These are phyloP conservation scores for Botrytis paeoniae DNA, from an alignment of 2,329 filamentous ascomycete species.

Conservation along the genomic window DNA sequence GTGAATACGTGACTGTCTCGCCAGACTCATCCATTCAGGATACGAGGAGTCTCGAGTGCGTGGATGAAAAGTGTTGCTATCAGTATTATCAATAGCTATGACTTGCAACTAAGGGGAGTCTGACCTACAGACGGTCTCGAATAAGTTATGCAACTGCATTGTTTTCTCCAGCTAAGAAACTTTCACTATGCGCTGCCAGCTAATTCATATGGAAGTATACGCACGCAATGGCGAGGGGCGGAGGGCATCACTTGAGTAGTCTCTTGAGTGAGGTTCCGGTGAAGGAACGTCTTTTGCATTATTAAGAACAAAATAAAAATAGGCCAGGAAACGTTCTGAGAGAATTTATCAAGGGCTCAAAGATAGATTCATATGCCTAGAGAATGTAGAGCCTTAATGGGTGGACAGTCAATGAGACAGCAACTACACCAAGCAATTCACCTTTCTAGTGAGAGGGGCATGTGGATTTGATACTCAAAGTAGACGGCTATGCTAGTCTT, in stretches of 20 bases:
- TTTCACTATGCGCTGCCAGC: background rate
- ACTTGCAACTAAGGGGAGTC: background rate
- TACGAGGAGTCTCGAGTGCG: background rate
- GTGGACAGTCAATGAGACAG: background rate
- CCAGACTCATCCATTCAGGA: background rate
- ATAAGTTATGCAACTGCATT: background rate
- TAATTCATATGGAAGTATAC: background rate
- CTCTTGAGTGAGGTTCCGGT: background rate
- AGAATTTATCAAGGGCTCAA: background rate
- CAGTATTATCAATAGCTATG: background rate
- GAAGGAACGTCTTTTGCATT: background rate
- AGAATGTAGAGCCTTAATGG: background rate
- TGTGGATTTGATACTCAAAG: background rate
- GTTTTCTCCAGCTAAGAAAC: rapidly evolving
- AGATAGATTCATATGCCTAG: background rate
- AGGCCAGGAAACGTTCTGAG: background rate
- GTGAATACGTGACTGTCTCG: background rate
- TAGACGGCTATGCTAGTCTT: background rate
- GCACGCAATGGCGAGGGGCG: background rate
- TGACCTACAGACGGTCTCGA: background rate
- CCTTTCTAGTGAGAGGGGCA: background rate
- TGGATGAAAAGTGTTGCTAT: background rate
- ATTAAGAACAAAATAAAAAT: background rate
- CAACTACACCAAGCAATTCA: background rate
- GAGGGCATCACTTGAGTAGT: background rate